phyloP scores from a whole-genome alignment of 2,329 filamentous ascomycete species.

The Diaporthe nobilis region DNA sequence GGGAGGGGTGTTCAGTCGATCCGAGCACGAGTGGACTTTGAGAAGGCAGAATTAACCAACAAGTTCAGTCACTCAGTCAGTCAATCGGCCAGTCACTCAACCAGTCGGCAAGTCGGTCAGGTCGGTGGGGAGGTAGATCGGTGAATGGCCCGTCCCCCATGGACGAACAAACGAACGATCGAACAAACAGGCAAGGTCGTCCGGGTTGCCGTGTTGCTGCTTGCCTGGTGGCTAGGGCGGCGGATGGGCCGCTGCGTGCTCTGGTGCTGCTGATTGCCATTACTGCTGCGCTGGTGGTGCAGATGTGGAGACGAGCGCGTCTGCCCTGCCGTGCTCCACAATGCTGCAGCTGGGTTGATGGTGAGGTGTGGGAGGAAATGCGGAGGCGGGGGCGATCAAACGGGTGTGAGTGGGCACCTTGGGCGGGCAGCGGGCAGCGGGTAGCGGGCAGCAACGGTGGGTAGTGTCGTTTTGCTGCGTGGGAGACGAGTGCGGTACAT shows the following conservation, averaged over 20 bases:
- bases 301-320: constrained; percentile 25
- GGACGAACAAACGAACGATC: not conserved
- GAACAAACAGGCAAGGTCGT: not conserved
- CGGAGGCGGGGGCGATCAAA: constrained; percentile 41
- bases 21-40: constrained; percentile 12
- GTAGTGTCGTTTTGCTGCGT: constrained; percentile 1
- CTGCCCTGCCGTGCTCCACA: constrained; percentile 37
- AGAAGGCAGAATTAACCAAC: not conserved
- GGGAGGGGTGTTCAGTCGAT: not conserved
- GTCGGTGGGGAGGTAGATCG: not conserved
- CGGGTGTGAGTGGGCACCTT: constrained; percentile 27
- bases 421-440: constrained; percentile 20
- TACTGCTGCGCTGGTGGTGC: constrained; percentile 13
- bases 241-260: constrained; percentile 8
- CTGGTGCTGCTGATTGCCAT: not conserved
- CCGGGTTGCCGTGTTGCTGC: not conserved
- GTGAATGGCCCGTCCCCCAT: not conserved
- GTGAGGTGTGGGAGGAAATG: constrained; percentile 38
- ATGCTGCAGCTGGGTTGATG: constrained; percentile 17
- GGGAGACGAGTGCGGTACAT: not conserved
- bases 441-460: not conserved
- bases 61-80: not conserved
- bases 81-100: constrained; percentile 1
- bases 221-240: not conserved
- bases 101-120: not conserved